Percentiles rank a stretch among this genome's conserved stretches.
phyloP scores from a whole-genome alignment of 1,139 yeast genomes.

The Dujonia santamariae region DNA sequence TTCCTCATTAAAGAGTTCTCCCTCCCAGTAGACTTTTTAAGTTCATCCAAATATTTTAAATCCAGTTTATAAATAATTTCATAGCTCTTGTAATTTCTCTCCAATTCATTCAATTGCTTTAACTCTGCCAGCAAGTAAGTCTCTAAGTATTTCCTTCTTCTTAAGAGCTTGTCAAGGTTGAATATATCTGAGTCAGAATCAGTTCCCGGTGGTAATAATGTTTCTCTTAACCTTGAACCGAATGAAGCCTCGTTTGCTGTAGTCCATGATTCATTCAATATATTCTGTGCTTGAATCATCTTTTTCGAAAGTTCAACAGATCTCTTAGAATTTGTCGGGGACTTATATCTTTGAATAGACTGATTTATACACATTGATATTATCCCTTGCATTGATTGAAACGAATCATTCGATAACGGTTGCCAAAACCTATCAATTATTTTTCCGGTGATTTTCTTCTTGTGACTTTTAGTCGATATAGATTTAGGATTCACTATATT shows the following conservation, averaged over 20 bases:
- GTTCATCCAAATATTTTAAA: constrained; percentile 28
- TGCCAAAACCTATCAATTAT: constrained; percentile 37
- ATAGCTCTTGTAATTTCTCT: constrained; percentile 23
- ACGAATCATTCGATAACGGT: constrained; percentile 20
- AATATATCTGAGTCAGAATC: constrained; percentile 24
- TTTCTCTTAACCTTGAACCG: constrained; percentile 25
- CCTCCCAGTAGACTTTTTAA: constrained; percentile 15
- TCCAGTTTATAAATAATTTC: constrained; percentile 29
- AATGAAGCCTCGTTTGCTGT: constrained; percentile 25
- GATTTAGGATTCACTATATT: constrained; percentile 14
- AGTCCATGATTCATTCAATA: constrained; percentile 33
- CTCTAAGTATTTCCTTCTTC: constrained; percentile 32
- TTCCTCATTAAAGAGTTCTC: constrained; percentile 8
- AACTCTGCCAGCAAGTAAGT: constrained; percentile 42
- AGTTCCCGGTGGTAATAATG: constrained; percentile 31
- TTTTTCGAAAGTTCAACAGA: constrained; percentile 13
- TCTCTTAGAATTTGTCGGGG: constrained; percentile 7
- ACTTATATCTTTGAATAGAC: constrained; percentile 29
- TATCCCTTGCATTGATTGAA: constrained; percentile 25
- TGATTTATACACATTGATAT: constrained; percentile 28
- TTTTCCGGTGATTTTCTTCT: constrained; percentile 25
- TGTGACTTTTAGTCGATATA: constrained; percentile 15
- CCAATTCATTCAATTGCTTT: constrained; percentile 35
- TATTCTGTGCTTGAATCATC: constrained; percentile 25
- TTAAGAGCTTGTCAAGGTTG: constrained; percentile 27